Evolutionary conservation across 768 basidiomycete species (phyloP).

Genomic region (Russula brevipes): DNA sequence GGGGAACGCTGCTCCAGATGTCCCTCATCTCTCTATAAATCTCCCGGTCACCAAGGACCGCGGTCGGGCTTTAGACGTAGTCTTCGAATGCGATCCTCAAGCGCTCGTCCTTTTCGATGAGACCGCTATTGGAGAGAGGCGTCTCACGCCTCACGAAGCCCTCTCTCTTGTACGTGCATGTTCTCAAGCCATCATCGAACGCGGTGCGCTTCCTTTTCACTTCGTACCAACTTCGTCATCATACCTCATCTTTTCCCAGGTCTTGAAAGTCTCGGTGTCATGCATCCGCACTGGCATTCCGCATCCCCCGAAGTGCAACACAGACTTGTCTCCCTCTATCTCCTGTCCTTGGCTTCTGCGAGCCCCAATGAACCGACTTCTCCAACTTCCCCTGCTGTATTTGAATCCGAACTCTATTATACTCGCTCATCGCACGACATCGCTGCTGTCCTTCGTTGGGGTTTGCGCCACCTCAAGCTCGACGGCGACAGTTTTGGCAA

Average conservation of each 20-base stretch:
- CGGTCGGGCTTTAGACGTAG: slow-evolving; percentile 47
- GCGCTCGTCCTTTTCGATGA: slow-evolving; percentile 46
- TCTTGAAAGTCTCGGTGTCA: slow-evolving; percentile 75
- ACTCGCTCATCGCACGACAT: slow-evolving; percentile 70
- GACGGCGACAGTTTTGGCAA: slow-evolving; percentile 57
- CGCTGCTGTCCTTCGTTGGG: slow-evolving; percentile 79
- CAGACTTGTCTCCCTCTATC: slow-evolving; percentile 64
- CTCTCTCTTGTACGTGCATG: slow-evolving; percentile 62
- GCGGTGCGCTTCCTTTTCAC: slow-evolving; percentile 43
- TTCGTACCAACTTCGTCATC: neutral
- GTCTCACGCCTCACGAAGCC: slow-evolving; percentile 58
- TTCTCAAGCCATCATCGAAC: slow-evolving; percentile 57
- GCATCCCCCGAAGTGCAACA: slow-evolving; percentile 65
- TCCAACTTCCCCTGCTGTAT: slow-evolving; percentile 46
- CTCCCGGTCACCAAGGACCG: slow-evolving; percentile 51
- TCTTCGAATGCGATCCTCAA: slow-evolving; percentile 57
- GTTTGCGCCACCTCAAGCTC: slow-evolving; percentile 64
- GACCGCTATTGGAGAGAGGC: slow-evolving; percentile 49
- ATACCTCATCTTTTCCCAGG: slow-evolving; percentile 39
- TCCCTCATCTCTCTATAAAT: slow-evolving; percentile 59
- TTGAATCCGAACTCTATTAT: slow-evolving; percentile 60
- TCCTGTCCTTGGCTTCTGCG: slow-evolving; percentile 54
- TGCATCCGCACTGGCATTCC: slow-evolving; percentile 83
- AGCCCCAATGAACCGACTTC: slow-evolving; percentile 46
- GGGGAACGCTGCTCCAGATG: slow-evolving; percentile 32